Conservation (phyloP, 2,329 filamentous ascomycete species). For the Scleromitrula shiraiana region DNA sequence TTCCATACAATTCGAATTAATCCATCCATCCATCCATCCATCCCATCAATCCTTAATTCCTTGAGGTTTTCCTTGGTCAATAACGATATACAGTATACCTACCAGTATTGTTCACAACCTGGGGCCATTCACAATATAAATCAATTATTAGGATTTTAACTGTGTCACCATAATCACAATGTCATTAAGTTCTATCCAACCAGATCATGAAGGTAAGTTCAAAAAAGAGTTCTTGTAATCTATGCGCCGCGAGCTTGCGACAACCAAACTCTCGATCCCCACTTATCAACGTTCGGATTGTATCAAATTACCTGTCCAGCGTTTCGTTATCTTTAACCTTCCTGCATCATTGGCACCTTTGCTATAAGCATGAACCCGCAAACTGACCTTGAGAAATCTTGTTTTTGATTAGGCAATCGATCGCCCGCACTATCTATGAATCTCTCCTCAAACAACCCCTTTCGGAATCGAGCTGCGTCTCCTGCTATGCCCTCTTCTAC, state of each 20-base stretch:
- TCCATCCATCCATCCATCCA: no score
- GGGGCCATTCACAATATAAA: background rate
- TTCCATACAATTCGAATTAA: no score
- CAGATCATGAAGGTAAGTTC: constrained; percentile 24
- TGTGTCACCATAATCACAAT: constrained; percentile 19
- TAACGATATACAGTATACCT: background rate
- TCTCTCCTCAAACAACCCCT: constrained; percentile 71
- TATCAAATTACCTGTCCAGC: constrained; percentile 26
- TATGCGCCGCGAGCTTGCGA: constrained; percentile 18
- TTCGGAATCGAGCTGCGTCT: constrained; percentile 63
- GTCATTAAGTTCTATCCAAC: constrained; percentile 25
- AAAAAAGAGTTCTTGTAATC: constrained; percentile 17
- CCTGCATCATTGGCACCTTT: constrained; percentile 19
- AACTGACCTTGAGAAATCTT: constrained; percentile 22
- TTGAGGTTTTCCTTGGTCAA: background rate
- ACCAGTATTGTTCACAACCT: background rate
- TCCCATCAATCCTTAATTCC: no score
- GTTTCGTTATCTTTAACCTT: constrained; percentile 22
- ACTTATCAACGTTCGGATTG: constrained; percentile 22
- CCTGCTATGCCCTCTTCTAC: constrained; percentile 37
- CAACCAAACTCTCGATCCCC: constrained; percentile 18
- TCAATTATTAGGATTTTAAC: background rate
- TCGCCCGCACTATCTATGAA: constrained; percentile 52
- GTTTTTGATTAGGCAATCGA: constrained; percentile 23
- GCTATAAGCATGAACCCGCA: constrained; percentile 26